Base-by-base conservation (phyloP, 305 asterid species). In the Fraxinus albicans region DNA sequence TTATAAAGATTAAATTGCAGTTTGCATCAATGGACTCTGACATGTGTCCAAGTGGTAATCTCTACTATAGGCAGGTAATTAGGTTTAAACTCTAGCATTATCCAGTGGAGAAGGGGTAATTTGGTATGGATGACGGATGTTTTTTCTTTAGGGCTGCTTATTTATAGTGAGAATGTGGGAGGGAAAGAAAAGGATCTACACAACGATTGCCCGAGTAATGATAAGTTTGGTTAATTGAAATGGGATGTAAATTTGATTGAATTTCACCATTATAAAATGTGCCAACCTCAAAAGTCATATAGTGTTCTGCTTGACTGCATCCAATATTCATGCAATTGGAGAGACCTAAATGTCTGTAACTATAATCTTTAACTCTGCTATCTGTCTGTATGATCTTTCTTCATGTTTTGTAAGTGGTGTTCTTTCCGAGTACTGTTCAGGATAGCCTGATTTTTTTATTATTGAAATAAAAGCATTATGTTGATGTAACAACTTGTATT, bases 121-220 rank as follows among this genome's bases (percentile, higher is more conserved):
- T 27, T 60, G 31, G 31, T 8, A 60, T 7, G 25, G 8, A 60
- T 60, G 70, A 21, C 13, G 9, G 67, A 6, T 6, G 31, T 31
- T 8, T 60, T 23, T 21, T 23, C 70, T 60, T 60, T 23, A 19
- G 1, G 15, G 70, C 27, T 21, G 31, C 70, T 19, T 60, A 60
- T 60, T 6, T 60, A 19, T 17, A 40, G 42, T 6, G 23, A 55
- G 8, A 35, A n/a, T 70, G 33, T 58, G 34, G 15, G 3, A 10
- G 76, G 73, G 21, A 79, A 58, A 47, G 72, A 77, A 13, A 82
- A 69, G 76, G 38, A 40, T 82, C 75, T 58, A 50, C 35, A 23
- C 21, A 36, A 55, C 23, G 69, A 6, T 77, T 69, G 40, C 75
- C 77, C 72, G 58, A 8, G 1, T 21, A 25, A 13, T 35, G 27